A percentile compares a stretch with the other conserved stretches of the same genome.
These are phyloP conservation scores for Colletotrichum acutatum DNA, from an alignment of 2,329 filamentous ascomycete genomes.

Conservation along the genomic window DNA sequence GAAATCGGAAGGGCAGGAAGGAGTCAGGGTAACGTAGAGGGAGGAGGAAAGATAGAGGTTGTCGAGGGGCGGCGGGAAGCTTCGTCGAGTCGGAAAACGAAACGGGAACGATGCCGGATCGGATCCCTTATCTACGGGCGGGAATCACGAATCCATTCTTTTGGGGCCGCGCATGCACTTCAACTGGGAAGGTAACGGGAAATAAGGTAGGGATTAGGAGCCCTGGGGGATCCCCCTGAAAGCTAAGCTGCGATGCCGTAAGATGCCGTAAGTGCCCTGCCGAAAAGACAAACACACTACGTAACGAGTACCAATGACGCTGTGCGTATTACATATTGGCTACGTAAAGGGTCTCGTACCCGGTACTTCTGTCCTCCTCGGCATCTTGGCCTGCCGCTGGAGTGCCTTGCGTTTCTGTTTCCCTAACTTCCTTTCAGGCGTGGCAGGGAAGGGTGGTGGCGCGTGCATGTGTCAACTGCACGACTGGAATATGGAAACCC, in stretches of 20 bases:
- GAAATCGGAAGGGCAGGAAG: background rate
- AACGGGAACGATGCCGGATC: conserved; percentile 21
- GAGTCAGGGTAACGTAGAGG: too few relatives aligned
- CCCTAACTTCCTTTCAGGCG: too few relatives aligned
- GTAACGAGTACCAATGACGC: conserved; percentile 19
- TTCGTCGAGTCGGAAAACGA: background rate
- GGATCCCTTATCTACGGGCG: conserved; percentile 25
- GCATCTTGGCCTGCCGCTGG: background rate
- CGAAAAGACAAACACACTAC: background rate
- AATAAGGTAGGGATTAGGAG: background rate
- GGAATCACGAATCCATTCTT: conserved; percentile 19
- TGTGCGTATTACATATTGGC: conserved; percentile 9
- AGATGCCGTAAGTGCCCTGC: conserved; percentile 1
- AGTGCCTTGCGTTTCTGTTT: background rate
- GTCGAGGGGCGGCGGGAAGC: conserved; percentile 2
- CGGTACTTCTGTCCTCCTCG: background rate
- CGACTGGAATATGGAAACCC: background rate
- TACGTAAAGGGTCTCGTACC: conserved; percentile 8
- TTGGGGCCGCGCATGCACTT: background rate
- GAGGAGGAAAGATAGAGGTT: background rate
- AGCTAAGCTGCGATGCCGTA: background rate
- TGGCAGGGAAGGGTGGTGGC: background rate
- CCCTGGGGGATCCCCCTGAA: background rate
- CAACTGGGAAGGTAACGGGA: conserved; percentile 1
- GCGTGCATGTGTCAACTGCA: conserved; percentile 18